phyloP scores from a whole-genome alignment of 1,284 basidiomycete genomes.

The Tilletia horrida region DNA sequence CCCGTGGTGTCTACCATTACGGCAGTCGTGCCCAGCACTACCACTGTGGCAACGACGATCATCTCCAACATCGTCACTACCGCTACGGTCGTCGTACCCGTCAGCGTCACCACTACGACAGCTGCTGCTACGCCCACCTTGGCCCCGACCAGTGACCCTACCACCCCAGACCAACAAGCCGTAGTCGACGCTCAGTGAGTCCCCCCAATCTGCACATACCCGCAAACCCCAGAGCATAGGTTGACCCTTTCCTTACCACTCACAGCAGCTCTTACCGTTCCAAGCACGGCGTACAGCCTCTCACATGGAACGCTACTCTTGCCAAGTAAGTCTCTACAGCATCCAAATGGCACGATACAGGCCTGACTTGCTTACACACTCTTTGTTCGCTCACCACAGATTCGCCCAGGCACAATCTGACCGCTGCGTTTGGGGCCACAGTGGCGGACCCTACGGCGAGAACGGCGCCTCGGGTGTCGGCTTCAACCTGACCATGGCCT shows the following conservation, averaged over 20 bases:
- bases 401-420: constrained; percentile 27
- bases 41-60: not conserved
- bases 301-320: constrained; percentile 29
- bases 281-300: constrained; percentile 24
- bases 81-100: not conserved
- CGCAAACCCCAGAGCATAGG: too few relatives aligned
- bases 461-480: constrained; percentile 32
- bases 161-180: constrained; percentile 9
- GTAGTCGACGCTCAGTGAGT: constrained; percentile 6
- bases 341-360: not conserved
- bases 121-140: not conserved
- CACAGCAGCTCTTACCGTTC: constrained; percentile 30
- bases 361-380: too few relatives aligned
- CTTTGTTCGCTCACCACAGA: not conserved
- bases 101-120: not conserved
- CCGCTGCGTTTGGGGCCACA: constrained; percentile 31
- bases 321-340: constrained; percentile 15
- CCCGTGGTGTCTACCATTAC: not conserved
- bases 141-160: not conserved
- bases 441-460: constrained; percentile 36
- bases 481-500: constrained; percentile 22
- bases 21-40: not conserved
- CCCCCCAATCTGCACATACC: too few relatives aligned
- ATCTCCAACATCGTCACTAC: not conserved
- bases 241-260: not conserved